Base-by-base conservation (phyloP, 1,139 yeast genomes). In the Kurtzmaniella natalensis region DNA sequence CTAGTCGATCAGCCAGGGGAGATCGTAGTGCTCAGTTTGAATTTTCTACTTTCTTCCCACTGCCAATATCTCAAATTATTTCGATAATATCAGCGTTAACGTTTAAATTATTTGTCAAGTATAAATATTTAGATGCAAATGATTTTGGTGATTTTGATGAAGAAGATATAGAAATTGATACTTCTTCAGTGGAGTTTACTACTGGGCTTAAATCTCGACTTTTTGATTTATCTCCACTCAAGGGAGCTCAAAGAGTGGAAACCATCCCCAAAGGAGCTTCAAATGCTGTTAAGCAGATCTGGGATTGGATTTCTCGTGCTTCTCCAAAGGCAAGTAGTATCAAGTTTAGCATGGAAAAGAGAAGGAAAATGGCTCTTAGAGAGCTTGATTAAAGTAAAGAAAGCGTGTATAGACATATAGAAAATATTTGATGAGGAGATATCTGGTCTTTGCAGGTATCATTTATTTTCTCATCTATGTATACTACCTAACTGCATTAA, bases 21-120 rank as follows among this genome's bases (percentile, higher is more conserved):
- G 75, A 69, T 38, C 47, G 72, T 35, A 57, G 72, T 0, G 61
- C 59, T 11, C 70, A 61, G 40, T 69, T 70, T 45, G 51, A 73
- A 17, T 45, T 70, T 14, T 44, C 57, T 32, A 65, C 74, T 3
- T 68, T 69, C 46, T 68, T 69, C 52, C 76, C 75, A 2, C 51
- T 50, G 17, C 75, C 75, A 1, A 20, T 69, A 5, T 61, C 71
- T 5, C 24, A 50, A 5, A 5, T 61, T 0, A 56, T 66, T 1
- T 49, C 51, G 34, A 13, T 51, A 1, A 7, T 55, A 0, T 34
- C 60, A 1, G 40, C 42, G 24, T 29, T 42, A 9, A 37, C 47
- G 2, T 64, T 52, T 42, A 46, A 41, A 19, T 25, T 43, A 1
- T 33, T 53, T 20, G 55, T 51, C 3, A 48, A 45, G 25, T 45